A percentile compares a stretch with the other conserved stretches of the same genome.
Conservation (phyloP, 495 filamentous ascomycete species). For the Cercophora scortea region DNA sequence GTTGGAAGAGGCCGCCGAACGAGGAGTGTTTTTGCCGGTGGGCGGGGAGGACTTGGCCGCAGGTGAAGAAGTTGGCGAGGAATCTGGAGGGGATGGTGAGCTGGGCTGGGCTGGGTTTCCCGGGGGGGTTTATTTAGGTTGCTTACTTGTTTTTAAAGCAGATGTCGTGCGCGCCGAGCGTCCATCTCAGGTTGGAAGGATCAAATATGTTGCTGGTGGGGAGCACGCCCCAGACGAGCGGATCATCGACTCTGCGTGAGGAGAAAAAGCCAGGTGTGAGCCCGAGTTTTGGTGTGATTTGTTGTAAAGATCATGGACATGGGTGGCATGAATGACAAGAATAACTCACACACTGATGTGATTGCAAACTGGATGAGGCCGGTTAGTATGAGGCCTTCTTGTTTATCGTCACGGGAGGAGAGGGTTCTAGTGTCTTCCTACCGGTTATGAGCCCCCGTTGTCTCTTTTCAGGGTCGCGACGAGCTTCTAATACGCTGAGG, state of each 20-base stretch:
- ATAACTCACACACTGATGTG: constrained; percentile 90
- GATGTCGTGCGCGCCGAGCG: constrained; percentile 85
- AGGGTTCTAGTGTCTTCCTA: constrained; percentile 26
- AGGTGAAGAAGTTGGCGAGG: constrained; percentile 62
- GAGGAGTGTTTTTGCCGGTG: constrained; percentile 71
- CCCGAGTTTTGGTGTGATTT: background rate
- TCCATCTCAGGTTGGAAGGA: constrained; percentile 73
- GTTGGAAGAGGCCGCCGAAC: constrained; percentile 75
- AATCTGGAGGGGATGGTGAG: constrained; percentile 28
- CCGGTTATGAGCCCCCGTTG: constrained; percentile 79
- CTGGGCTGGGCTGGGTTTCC: background rate
- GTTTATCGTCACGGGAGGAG: background rate
- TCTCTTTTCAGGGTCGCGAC: constrained; percentile 59
- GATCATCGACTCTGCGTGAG: constrained; percentile 80
- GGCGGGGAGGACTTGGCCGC: constrained; percentile 84
- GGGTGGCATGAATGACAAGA: background rate
- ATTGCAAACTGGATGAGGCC: constrained; percentile 65
- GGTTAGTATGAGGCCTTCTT: background rate
- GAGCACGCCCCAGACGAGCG: constrained; percentile 82
- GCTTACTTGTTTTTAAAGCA: constrained; percentile 67
- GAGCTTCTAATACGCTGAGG: constrained; percentile 62
- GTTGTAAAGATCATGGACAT: background rate
- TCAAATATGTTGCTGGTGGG: constrained; percentile 62
- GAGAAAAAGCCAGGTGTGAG: background rate
- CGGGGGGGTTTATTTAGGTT: no score